These are phyloP conservation scores for Clohesyomyces aquaticus DNA, from an alignment of 495 filamentous ascomycete genomes.

Conservation along the genomic window DNA sequence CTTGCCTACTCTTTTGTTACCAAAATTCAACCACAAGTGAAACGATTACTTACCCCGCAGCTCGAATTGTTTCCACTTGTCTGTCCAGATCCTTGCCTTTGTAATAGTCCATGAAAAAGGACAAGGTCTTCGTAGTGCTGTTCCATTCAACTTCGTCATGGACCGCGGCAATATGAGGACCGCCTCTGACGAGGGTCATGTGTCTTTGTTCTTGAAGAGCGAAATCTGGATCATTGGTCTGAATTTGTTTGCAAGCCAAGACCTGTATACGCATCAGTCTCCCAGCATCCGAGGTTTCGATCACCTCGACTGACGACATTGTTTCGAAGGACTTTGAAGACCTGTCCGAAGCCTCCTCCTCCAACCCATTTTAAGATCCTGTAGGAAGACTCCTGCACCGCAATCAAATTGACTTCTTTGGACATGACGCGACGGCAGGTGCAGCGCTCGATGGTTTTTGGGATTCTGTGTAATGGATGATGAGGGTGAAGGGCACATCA, in stretches of 20 bases:
- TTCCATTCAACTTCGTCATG: conserved; percentile 19
- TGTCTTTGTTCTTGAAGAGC: conserved; percentile 12
- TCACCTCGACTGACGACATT: background rate
- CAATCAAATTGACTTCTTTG: background rate
- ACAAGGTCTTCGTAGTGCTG: background rate
- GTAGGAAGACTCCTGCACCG: background rate
- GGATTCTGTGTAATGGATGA: background rate
- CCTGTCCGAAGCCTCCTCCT: conserved; percentile 16
- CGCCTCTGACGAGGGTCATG: conserved; percentile 8
- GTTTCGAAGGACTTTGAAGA: conserved; percentile 19
- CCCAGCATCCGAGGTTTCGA: too few relatives aligned
- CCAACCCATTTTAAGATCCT: conserved; percentile 18
- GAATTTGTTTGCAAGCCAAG: conserved; percentile 26
- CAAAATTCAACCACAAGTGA: background rate
- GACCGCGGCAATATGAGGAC: conserved; percentile 11
- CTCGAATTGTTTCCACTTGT: conserved; percentile 7
- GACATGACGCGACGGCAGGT: background rate
- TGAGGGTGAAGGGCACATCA: too few relatives aligned
- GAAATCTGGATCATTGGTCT: background rate
- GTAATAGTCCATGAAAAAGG: conserved; percentile 27
- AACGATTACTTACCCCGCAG: background rate
- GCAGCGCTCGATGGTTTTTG: background rate
- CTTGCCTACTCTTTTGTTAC: background rate
- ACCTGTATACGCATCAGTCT: background rate
- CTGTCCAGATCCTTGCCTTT: conserved; percentile 15